phyloP scores from a whole-genome alignment of 148 eudicot genomes.

The Persicaria tinctoria region DNA sequence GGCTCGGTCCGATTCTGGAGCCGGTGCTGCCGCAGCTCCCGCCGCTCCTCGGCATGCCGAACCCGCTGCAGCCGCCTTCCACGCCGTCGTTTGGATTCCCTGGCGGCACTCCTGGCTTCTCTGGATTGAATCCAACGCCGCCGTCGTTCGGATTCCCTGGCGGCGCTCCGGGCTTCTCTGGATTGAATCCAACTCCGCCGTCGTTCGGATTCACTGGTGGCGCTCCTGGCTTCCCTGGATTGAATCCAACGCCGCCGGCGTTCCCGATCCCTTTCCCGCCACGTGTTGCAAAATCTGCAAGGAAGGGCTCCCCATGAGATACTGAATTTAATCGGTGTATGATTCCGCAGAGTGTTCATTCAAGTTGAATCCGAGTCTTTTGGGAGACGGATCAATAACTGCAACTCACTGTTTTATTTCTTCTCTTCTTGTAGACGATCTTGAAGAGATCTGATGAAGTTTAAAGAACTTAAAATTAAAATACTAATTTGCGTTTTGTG shows the following conservation, averaged over 20 bases:
- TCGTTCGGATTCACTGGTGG: slow-evolving; percentile 7
- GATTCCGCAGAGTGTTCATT: neutral
- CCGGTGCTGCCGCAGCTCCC: slow-evolving; percentile 4
- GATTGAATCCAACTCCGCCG: neutral
- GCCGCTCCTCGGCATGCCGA: neutral
- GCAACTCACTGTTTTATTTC: too few species aligned
- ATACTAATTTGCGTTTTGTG: too few species aligned
- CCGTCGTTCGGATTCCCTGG: slow-evolving; percentile 8
- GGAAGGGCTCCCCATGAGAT: neutral
- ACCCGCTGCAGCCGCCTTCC: slow-evolving; percentile 10
- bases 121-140: neutral
- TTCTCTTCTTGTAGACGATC: too few species aligned
- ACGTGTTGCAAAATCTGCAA: neutral
- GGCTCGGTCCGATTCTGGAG: slow-evolving; percentile 5
- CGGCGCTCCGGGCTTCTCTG: neutral
- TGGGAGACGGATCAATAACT: too few species aligned
- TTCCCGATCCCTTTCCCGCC: slow-evolving; percentile 2
- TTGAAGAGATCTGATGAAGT: too few species aligned
- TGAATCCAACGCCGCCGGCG: slow-evolving; percentile 5
- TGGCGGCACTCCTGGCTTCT: neutral
- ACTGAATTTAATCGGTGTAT: neutral
- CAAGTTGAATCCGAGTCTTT: too few species aligned
- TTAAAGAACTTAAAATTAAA: too few species aligned
- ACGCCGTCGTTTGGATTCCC: slow-evolving; percentile 5
- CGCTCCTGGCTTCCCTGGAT: neutral